Base-by-base conservation (phyloP, 805 yeast species). In the Maudiozyma saulgeensis region DNA sequence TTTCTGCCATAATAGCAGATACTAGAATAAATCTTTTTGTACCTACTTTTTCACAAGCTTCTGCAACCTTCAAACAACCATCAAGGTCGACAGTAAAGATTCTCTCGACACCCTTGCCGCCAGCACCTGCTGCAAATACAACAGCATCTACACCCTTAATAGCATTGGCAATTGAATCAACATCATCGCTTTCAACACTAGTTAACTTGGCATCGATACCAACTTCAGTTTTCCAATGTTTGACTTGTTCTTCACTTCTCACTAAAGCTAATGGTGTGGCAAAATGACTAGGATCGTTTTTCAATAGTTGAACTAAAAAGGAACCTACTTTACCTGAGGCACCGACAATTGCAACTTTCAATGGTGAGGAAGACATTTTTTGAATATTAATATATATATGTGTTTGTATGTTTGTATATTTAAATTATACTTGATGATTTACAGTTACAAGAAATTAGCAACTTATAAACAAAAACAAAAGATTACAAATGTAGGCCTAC, bases 271-370 rank as follows among this genome's bases (percentile, higher is more conserved):
- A 63, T 45, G 71, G 78, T 56, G 52, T 72, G 56, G 60, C 75
- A 54, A 60, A 67, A 42, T 45, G 52, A 18, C 49, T 63, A 1
- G 47, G 9, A 13, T 56, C 56, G 25, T 49, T 53, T 18, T 58
- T 66, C 23, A 70, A 65, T 41, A 70, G 61, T n/a, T 63, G 51
- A 12, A 78, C 59, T 12, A 81, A 55, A 1, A 64, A 58, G 50
- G 75, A 72, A 39, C 81, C 87, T n/a, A 81, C 72, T 51, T 74
- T 74, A 34, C 86, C 86, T 59, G 79, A 78, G 19, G 84, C 82
- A 39, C 87, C 87, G 48, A 81, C 64, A 19, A 81, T 63, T 40
- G 75, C 75, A 6, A 75, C 68, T 58, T 63, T 72, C 25, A 57
- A 47, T 12, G 26, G 37, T 19, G 43, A 16, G 6, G 43, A 16